Conservation (phyloP, 768 basidiomycete genomes). For the Auricularia heimuer region DNA sequence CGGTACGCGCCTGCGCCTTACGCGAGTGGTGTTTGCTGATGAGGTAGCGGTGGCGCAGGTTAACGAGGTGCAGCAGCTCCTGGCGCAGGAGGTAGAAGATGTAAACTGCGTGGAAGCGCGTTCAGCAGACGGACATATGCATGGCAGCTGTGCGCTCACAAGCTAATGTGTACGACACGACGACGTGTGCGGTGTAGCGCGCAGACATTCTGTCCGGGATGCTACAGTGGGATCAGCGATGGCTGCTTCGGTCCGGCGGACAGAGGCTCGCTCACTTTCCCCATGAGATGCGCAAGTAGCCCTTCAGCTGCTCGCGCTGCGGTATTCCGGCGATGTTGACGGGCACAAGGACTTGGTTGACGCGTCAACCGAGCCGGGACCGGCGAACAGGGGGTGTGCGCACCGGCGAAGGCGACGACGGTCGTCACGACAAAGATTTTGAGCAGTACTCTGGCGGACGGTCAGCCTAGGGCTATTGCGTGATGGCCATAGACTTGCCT, state of each 20-base stretch:
- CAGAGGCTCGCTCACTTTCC: conserved; percentile 32
- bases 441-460: conserved; percentile 31
- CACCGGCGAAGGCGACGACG: conserved; percentile 49
- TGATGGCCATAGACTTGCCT: not conserved
- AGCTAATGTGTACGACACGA: conserved; percentile 41
- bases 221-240: conserved; percentile 21
- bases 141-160: conserved; percentile 23
- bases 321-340: not conserved
- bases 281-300: conserved; percentile 40
- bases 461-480: not conserved
- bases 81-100: conserved; percentile 46
- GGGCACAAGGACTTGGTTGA: conserved; percentile 1
- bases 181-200: conserved; percentile 48
- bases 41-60: conserved; percentile 31
- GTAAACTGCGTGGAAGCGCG: not conserved
- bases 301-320: conserved; percentile 12
- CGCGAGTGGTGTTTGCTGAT: conserved; percentile 47
- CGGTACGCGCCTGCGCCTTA: conserved; percentile 56
- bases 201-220: conserved; percentile 23
- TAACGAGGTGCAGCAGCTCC: conserved; percentile 33
- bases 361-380: not conserved
- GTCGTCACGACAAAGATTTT: conserved; percentile 58
- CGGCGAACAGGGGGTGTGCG: conserved; percentile 20
- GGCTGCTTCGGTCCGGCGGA: not conserved
- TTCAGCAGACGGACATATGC: not conserved